Conservation (phyloP, 1,284 basidiomycete species). For the Ganoderma resinaceum region DNA sequence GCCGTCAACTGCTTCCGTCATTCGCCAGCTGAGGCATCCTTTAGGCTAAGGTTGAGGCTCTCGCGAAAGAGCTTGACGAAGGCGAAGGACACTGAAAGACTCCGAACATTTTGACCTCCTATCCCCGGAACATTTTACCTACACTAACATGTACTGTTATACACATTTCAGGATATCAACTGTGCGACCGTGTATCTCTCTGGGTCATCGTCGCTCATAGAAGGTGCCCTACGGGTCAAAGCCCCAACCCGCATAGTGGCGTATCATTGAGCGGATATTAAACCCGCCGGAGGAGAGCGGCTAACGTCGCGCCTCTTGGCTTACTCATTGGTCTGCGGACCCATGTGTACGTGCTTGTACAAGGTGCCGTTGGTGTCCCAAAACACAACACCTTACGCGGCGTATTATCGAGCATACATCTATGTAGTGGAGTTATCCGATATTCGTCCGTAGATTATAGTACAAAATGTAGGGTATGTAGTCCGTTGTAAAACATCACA, state of each 20-base stretch:
- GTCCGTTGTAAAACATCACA: background rate
- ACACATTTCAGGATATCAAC: background rate
- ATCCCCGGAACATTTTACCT: slow-evolving; percentile 7
- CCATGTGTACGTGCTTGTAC: slow-evolving; percentile 27
- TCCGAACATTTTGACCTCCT: slow-evolving; percentile 7
- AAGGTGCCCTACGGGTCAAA: slow-evolving; percentile 82
- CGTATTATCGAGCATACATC: slow-evolving; percentile 38
- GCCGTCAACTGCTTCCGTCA: background rate
- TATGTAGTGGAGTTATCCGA: background rate
- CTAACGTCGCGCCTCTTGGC: background rate
- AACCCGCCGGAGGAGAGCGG: slow-evolving; percentile 17
- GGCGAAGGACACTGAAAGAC: slow-evolving; percentile 54
- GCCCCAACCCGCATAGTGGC: slow-evolving; percentile 66
- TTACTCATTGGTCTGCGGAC: background rate
- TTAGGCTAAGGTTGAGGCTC: slow-evolving; percentile 72
- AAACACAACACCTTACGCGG: slow-evolving; percentile 26
- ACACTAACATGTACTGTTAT: slow-evolving; percentile 23
- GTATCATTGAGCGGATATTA: slow-evolving; percentile 79
- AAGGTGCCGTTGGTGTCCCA: slow-evolving; percentile 35
- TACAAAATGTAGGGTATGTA: background rate
- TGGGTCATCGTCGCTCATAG: slow-evolving; percentile 60
- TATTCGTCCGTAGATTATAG: background rate
- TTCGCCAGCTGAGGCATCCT: slow-evolving; percentile 4
- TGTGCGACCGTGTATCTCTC: background rate
- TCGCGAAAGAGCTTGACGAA: slow-evolving; percentile 67